Evolutionary conservation across 306 rosid species (phyloP), one percentile per base, ranked within the genome.

Genomic region (Lotus japonicus): DNA sequence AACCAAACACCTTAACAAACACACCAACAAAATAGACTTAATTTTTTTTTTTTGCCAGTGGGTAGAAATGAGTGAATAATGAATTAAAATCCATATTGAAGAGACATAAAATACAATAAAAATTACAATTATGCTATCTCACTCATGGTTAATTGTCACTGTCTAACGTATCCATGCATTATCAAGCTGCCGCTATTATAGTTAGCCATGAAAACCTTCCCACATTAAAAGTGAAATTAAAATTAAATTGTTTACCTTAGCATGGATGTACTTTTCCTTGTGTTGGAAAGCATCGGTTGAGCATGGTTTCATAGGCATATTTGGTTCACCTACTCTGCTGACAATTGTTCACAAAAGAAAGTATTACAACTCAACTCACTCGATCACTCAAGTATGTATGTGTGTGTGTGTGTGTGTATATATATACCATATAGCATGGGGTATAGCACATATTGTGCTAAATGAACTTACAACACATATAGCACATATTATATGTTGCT

Each of bases 191-290:
- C 48, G 51, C 39, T 28, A n/a, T 16, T 41, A 53, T 26, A 72
- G 50, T 42, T 13, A 58, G 71, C 26, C 58, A 68, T 15, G 51
- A n/a, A 52, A 19, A 50, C 49, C 35, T 64, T 26, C 28, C 23
- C 52, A n/a, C 48, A 59, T 31, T 35, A 18, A 62, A 44, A 51
- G 14, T 23, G 62, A 54, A 66, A 71, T 50, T 42, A 23, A 77
- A 68, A 48, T 39, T 13, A 16, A 49, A 39, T 1, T 50, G 59
- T 43, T 77, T 68, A 92, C 98, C 95, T 94, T 94, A 64, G 92
- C 96, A 49, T 94, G 98, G 80, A 94, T 88, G 77, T 79, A 94
- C 73, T 78, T 94, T 79, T 94, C 98, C 83, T 85, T 90, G 38
- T 42, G 39, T 64, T 86, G 89, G 73, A 67, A 82, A 69, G 88